A percentile compares a stretch with the other conserved stretches of the same genome.
Conservation (phyloP, 176 grass and related monocot genomes). For the Lolium perenne region DNA sequence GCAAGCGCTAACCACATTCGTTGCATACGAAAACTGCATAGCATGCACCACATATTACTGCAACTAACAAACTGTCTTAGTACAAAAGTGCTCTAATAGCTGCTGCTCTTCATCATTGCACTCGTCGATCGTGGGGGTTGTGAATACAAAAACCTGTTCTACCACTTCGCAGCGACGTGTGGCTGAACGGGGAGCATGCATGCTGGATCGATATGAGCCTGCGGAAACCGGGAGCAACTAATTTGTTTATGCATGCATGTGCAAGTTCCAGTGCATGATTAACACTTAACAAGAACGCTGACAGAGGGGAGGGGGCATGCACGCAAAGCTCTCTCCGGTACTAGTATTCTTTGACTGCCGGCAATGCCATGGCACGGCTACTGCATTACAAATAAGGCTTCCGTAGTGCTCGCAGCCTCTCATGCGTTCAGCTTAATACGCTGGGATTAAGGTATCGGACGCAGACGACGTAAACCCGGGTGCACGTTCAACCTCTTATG, state of each 20-base stretch:
- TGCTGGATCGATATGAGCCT: neutral
- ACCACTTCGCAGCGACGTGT: neutral
- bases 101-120: neutral
- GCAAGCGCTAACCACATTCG: constrained; percentile 21
- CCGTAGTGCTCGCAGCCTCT: neutral
- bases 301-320: neutral
- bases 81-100: neutral
- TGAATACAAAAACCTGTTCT: neutral
- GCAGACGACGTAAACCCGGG: too few relatives aligned
- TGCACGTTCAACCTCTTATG: too few relatives aligned
- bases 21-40: constrained; percentile 19
- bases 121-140: neutral
- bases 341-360: constrained; percentile 22
- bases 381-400: constrained; percentile 14
- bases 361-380: constrained; percentile 14
- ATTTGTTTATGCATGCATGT: neutral
- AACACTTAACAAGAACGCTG: neutral
- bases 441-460: too few relatives aligned
- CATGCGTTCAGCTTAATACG: neutral
- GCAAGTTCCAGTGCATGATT: neutral
- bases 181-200: constrained; percentile 9
- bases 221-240: neutral
- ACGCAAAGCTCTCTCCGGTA: neutral
- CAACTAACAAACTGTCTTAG: neutral
- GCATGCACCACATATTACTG: neutral